Base-by-base conservation (phyloP, 2,329 filamentous ascomycete species). In the Arthroderma uncinatum region DNA sequence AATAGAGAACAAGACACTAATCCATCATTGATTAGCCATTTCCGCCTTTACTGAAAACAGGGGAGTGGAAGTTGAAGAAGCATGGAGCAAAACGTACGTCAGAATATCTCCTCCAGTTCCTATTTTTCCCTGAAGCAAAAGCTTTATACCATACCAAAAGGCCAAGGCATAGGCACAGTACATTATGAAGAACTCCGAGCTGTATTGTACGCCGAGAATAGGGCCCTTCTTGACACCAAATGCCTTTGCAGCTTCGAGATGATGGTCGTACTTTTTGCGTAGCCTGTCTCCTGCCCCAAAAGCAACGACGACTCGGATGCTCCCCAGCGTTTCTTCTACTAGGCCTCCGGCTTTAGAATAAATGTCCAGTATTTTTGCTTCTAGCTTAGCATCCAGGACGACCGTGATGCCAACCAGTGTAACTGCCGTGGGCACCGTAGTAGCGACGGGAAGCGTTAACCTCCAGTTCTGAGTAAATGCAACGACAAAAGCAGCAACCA, bases 261-360 rank as follows among this genome's bases (percentile, higher is more conserved):
- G 60, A 2, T 60, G 37, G 7, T 68, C 63, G 42, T 69, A 71
- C 44, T 66, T 67, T 16, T 53, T 42, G 1, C 64, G 65, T 7
- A 70, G 60, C 3, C 63, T 63, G 5, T 64, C 61, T 19, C 63
- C 62, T 0, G 66, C 64, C 58, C 76, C 75, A 61, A 80, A 80
- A 0, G 75, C 75, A 52, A 73, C 71, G 7, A 80, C 74, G 0
- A 76, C 80, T 2, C 74, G 70, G 58, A 80, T 75, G 0, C 75
- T 77, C 6, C 71, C 71, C 39, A 80, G 69, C 0, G 76, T 74
- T 58, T 80, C 78, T 64, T 80, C 75, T 1, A 78, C 77, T 2
- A 80, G 60, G 14, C 60, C 60, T 28, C 58, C 55, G 6, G 60
- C 60, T 40, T 61, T 59, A 14, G 60, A 58, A 28, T 59, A 59